Evolutionary conservation across 1,284 basidiomycete genomes (phyloP).

Genomic region (Cryptococcus hybrid): DNA sequence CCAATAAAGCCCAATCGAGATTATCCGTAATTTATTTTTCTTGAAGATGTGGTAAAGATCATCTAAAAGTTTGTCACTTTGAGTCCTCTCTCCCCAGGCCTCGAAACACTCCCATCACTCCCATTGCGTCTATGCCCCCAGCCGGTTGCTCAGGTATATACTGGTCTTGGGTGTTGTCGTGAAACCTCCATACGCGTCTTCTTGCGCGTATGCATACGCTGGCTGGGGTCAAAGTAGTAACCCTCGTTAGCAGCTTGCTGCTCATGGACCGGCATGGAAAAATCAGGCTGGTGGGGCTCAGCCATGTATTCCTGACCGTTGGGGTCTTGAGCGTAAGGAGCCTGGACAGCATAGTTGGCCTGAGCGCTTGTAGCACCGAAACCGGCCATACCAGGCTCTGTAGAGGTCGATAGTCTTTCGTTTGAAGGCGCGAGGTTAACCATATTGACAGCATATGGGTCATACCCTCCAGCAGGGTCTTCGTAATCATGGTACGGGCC

Average conservation of each 20-base stretch:
- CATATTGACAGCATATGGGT: slow-evolving; percentile 44
- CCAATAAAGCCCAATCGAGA: neutral
- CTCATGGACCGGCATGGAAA: slow-evolving; percentile 3
- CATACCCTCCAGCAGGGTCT: slow-evolving; percentile 44
- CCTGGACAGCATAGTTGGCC: slow-evolving; percentile 10
- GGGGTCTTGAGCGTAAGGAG: slow-evolving; percentile 3
- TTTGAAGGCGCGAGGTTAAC: slow-evolving; percentile 7
- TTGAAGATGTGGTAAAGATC: too few relatives aligned
- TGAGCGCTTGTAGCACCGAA: slow-evolving; percentile 31
- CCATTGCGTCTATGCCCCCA: slow-evolving; percentile 3
- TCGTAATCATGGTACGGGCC: slow-evolving; percentile 40
- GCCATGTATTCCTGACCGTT: neutral
- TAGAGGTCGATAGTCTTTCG: slow-evolving; percentile 31
- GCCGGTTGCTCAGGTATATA: neutral
- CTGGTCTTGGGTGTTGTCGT: slow-evolving; percentile 6
- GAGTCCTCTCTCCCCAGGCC: slow-evolving; percentile 8
- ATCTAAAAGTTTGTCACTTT: slow-evolving; percentile 8
- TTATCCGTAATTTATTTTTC: neutral
- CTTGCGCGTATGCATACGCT: slow-evolving; percentile 32
- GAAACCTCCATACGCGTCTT: slow-evolving; percentile 29
- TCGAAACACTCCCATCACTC: slow-evolving; percentile 12
- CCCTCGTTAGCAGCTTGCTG: neutral
- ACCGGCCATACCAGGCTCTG: slow-evolving; percentile 35
- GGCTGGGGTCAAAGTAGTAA: slow-evolving; percentile 47
- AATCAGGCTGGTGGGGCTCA: slow-evolving; percentile 12